Evolutionary conservation across 1,284 basidiomycete species (phyloP).

Genomic region (Lentinula novae-zelandiae): DNA sequence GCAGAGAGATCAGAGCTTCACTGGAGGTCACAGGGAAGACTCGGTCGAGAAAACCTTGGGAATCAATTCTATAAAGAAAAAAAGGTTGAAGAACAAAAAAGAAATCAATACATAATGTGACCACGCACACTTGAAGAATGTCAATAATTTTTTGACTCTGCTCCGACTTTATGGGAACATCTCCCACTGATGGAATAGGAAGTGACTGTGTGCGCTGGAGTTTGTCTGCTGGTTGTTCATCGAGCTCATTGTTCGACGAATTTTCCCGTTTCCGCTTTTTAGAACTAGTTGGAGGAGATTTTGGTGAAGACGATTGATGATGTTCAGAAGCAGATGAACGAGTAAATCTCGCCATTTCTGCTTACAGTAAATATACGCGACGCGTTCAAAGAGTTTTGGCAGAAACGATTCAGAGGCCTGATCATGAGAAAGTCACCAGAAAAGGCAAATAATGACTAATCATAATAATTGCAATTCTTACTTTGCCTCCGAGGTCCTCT

Average conservation of each 20-base stretch:
- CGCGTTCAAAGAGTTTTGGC: background rate
- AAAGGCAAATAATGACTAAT: background rate
- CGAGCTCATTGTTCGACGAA: conserved; percentile 30
- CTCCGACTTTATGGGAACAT: conserved; percentile 42
- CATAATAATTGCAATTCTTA: background rate
- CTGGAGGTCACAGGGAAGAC: conserved; percentile 55
- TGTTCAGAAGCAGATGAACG: conserved; percentile 14
- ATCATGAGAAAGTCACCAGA: conserved; percentile 1
- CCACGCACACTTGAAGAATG: conserved; percentile 68
- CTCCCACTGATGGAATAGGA: conserved; percentile 35
- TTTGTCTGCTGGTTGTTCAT: conserved; percentile 41
- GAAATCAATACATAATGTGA: conserved; percentile 2
- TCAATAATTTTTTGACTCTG: conserved; percentile 52
- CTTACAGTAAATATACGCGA: conserved; percentile 10
- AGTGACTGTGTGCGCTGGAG: conserved; percentile 30
- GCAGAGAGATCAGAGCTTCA: conserved; percentile 50
- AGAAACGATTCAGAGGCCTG: background rate
- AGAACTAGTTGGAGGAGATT: conserved; percentile 18
- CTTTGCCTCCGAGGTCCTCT: too few relatives aligned
- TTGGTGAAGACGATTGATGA: background rate
- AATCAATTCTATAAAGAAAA: conserved; percentile 49
- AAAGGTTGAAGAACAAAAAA: conserved; percentile 11
- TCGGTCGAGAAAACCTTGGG: conserved; percentile 74
- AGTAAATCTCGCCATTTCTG: conserved; percentile 14
- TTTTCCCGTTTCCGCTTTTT: conserved; percentile 65